Percentiles rank a stretch among this genome's conserved stretches.
phyloP scores from a whole-genome alignment of 2,329 filamentous ascomycete species.

The Nothophoma quercina region DNA sequence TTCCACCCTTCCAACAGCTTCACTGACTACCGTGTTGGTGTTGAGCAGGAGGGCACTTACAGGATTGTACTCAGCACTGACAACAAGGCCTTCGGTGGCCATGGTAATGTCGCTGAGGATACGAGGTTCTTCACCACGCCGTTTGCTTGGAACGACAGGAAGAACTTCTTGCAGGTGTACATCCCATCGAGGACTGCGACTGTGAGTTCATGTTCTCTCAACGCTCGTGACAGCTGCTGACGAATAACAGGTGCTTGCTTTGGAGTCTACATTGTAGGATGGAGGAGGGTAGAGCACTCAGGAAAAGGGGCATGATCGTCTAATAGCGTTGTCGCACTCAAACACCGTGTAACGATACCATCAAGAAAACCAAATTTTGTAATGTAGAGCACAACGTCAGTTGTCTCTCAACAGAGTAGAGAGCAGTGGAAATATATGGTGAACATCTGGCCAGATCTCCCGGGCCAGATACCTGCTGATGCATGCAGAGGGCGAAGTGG shows the following conservation, averaged over 20 bases:
- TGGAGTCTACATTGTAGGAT: constrained; percentile 39
- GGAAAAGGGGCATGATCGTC: neutral
- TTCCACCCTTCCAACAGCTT: constrained; percentile 88
- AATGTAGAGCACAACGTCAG: constrained; percentile 3
- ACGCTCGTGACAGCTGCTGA: constrained; percentile 8
- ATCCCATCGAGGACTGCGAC: constrained; percentile 83
- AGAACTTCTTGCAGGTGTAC: constrained; percentile 93
- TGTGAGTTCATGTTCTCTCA: constrained; percentile 59
- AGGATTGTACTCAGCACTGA: constrained; percentile 86
- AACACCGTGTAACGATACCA: constrained; percentile 8
- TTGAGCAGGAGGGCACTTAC: constrained; percentile 87
- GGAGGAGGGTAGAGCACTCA: neutral
- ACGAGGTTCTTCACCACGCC: constrained; percentile 92
- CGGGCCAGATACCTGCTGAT: no score
- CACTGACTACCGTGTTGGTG: constrained; percentile 89
- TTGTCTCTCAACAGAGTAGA: no score
- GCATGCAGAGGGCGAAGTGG: no score
- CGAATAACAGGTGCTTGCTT: constrained; percentile 32
- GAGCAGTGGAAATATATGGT: no score
- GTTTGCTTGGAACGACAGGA: constrained; percentile 86
- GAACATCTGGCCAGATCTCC: no score
- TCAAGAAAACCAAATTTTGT: constrained; percentile 10
- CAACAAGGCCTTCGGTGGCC: constrained; percentile 77
- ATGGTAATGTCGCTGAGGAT: constrained; percentile 76
- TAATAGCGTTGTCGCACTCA: constrained; percentile 2